A percentile compares a stretch with the other conserved stretches of the same genome.
Evolutionary conservation across 768 basidiomycete genomes (phyloP).

Genomic region (Sarcodon aspratus): DNA sequence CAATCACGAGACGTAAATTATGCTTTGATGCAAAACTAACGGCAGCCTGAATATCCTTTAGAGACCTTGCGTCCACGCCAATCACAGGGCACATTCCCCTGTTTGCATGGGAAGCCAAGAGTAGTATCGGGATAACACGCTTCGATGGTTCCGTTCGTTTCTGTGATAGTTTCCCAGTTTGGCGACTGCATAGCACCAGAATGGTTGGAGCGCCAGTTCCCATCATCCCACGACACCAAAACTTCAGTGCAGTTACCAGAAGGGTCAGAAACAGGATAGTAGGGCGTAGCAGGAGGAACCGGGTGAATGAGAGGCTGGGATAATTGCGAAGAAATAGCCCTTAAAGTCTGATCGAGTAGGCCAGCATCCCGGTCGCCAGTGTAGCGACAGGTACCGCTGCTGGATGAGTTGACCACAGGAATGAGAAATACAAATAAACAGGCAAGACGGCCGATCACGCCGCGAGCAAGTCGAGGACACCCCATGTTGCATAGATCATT

Average conservation of each 20-base stretch:
- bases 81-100: conserved; percentile 26
- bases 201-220: conserved; percentile 28
- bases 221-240: conserved; percentile 16
- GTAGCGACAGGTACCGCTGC: no score
- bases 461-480: no score
- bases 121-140: conserved; percentile 39
- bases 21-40: conserved; percentile 24
- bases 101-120: conserved; percentile 26
- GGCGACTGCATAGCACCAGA: no score
- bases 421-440: no score
- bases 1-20: conserved; percentile 25
- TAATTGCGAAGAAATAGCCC: conserved; percentile 11
- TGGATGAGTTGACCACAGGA: no score
- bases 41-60: conserved; percentile 27
- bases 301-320: conserved; percentile 35
- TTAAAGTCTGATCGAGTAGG: no score
- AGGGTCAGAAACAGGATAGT: conserved; percentile 26
- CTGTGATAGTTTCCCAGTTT: conserved; percentile 25
- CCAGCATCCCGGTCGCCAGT: no score
- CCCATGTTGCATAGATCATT: no score
- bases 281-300: conserved; percentile 25
- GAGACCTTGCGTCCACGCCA: conserved; percentile 27
- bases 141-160: conserved; percentile 34
- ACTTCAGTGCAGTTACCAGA: conserved; percentile 28
- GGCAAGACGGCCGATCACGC: no score